A percentile compares a stretch with the other conserved stretches of the same genome.
Evolutionary conservation across 371 early-diverging fungal genomes (phyloP).

Genomic region (Batrachochytrium dendrobatidis): DNA sequence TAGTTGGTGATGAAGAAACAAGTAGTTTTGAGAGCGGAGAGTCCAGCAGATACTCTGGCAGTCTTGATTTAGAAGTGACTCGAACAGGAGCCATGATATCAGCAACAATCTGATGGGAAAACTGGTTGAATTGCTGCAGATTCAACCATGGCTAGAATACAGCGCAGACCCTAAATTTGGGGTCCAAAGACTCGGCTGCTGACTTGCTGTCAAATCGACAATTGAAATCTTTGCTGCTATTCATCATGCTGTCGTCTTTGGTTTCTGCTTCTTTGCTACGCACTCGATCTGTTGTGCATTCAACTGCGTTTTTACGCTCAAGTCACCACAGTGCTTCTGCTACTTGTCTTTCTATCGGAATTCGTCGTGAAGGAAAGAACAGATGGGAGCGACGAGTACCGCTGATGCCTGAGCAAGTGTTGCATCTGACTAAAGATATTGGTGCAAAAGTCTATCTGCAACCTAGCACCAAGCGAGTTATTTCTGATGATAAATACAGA

Average conservation of each 20-base stretch:
- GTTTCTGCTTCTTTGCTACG: background rate
- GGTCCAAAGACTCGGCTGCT: too few species aligned
- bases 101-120: too few species aligned
- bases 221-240: too few species aligned
- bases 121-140: too few species aligned
- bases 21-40: background rate
- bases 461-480: conserved; percentile 86
- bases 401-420: conserved; percentile 51
- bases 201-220: too few species aligned
- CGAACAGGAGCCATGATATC: too few species aligned
- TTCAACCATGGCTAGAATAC: too few species aligned
- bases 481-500: conserved; percentile 69
- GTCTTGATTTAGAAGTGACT: background rate
- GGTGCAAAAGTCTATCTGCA: conserved; percentile 80
- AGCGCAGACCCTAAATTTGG: too few species aligned
- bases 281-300: background rate
- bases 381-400: conserved; percentile 92
- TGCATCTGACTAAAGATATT: conserved; percentile 67
- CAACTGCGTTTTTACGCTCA: too few species aligned
- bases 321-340: too few species aligned
- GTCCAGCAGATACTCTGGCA: conserved; percentile 3
- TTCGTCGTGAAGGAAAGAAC: conserved; percentile 92
- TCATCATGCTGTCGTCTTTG: too few species aligned
- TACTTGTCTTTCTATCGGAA: conserved; percentile 51
- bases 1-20: background rate